A percentile compares a stretch with the other conserved stretches of the same genome.
These are phyloP conservation scores for Lasiodiplodia hormozganensis DNA, from an alignment of 2,329 filamentous ascomycete genomes.

Conservation along the genomic window DNA sequence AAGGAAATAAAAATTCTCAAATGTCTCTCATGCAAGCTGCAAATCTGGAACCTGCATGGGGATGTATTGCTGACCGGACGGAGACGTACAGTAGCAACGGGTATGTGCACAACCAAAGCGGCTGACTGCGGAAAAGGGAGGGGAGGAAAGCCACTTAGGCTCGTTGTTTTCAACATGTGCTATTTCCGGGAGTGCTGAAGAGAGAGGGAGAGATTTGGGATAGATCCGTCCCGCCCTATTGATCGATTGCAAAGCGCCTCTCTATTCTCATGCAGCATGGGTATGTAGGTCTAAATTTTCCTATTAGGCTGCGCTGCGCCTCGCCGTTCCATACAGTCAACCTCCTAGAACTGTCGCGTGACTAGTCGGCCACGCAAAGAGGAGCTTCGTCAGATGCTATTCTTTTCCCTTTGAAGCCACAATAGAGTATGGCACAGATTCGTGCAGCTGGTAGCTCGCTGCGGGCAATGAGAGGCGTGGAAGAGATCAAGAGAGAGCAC, in stretches of 20 bases:
- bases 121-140: background rate
- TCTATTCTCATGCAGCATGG: background rate
- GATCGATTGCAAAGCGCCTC: background rate
- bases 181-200: background rate
- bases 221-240: background rate
- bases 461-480: background rate
- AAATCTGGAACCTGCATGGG: background rate
- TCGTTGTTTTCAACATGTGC: background rate
- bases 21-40: background rate
- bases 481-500: background rate
- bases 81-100: background rate
- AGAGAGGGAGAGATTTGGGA: background rate
- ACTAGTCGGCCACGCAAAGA: background rate
- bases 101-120: background rate
- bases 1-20: background rate
- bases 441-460: background rate
- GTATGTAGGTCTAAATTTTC: background rate
- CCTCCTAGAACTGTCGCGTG: background rate
- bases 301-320: background rate
- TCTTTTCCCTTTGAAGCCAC: background rate
- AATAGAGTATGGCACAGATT: background rate
- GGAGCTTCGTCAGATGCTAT: background rate
- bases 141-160: background rate
- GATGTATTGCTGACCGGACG: background rate
- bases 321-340: background rate